These are phyloP conservation scores for Triangularia setosa DNA, from an alignment of 2,329 filamentous ascomycete genomes.

Conservation along the genomic window DNA sequence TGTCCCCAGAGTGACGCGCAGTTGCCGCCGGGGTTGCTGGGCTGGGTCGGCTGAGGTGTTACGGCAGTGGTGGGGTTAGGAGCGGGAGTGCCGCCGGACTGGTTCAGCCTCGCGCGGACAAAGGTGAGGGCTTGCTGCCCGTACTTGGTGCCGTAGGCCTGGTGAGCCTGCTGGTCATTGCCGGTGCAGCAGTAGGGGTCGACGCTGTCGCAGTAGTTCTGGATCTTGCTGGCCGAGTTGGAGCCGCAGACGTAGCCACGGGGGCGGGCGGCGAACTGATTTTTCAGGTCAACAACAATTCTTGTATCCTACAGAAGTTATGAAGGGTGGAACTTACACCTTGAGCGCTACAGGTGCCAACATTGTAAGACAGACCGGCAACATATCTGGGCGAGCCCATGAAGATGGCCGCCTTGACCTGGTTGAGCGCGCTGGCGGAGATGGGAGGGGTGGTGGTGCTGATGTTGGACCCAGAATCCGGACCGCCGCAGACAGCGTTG, in stretches of 20 bases:
- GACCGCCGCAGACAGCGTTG: conserved; percentile 57
- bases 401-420: conserved; percentile 59
- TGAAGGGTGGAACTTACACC: conserved; percentile 48
- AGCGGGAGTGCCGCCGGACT: conserved; percentile 3
- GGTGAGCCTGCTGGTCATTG: conserved; percentile 49
- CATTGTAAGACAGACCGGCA: conserved; percentile 53
- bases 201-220: conserved; percentile 56
- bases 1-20: conserved; percentile 31
- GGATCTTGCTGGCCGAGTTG: conserved; percentile 47
- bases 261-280: conserved; percentile 53
- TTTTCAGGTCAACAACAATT: not conserved
- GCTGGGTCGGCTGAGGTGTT: conserved; percentile 7
- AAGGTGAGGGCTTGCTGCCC: conserved; percentile 53
- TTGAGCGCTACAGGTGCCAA: conserved; percentile 55
- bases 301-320: not conserved
- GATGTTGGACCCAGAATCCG: conserved; percentile 44
- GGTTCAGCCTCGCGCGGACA: conserved; percentile 39
- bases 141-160: conserved; percentile 55
- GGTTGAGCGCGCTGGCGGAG: conserved; percentile 43
- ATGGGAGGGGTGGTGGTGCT: conserved; percentile 42
- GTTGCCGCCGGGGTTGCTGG: conserved; percentile 5
- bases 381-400: conserved; percentile 59
- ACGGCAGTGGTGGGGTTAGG: conserved; percentile 1
- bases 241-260: conserved; percentile 48
- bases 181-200: conserved; percentile 63